Base-by-base conservation (phyloP, 495 filamentous ascomycete genomes). In the Penicillium bovifimosum region DNA sequence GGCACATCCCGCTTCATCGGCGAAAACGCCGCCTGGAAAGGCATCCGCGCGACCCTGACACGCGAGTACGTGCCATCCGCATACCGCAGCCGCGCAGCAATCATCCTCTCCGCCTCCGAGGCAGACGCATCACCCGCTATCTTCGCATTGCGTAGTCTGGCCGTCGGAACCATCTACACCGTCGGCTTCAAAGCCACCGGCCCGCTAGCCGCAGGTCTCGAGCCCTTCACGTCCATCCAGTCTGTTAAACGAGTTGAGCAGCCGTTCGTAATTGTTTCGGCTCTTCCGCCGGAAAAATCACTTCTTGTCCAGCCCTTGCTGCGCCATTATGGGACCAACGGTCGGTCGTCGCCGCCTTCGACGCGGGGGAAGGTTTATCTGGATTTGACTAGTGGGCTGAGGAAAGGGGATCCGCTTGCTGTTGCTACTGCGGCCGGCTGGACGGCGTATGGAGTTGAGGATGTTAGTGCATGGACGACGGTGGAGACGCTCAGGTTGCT, bases 21-120 rank as follows among this genome's bases (percentile, higher is more conserved):
- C 41, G 86, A 91, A 56, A 93, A 91, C 47, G 82, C 87, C 26
- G 83, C 81, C 3, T 91, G 88, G 88, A 90, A 88, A 59, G 87
- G 87, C 8, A 91, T 93, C 43, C 76, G 88, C 28, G 86, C 85
- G 28, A 90, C 87, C 1, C 71, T 93, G 32, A 90, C 84, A 3
- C 80, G 86, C 9, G 88, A 91, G 57, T 85, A 90, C 56, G 86
- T 89, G 0, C 88, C 88, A 1, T 89, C 86, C 5, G 88, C 88
- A 1, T 93, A 91, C 65, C 78, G 76, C 33, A 82, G 80, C 20
- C 81, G 87, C 17, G 82, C 87, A 8, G 88, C 87, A 2, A 82
- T 93, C 29, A 77, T 93, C 14, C 66, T 91, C 3, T 84, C 86
- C 13, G 80, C 76, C 13, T 77, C 77, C 6, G 76, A 84, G 41